phyloP scores from a whole-genome alignment of 345 rosid genomes.

The Passiflora organensis region DNA sequence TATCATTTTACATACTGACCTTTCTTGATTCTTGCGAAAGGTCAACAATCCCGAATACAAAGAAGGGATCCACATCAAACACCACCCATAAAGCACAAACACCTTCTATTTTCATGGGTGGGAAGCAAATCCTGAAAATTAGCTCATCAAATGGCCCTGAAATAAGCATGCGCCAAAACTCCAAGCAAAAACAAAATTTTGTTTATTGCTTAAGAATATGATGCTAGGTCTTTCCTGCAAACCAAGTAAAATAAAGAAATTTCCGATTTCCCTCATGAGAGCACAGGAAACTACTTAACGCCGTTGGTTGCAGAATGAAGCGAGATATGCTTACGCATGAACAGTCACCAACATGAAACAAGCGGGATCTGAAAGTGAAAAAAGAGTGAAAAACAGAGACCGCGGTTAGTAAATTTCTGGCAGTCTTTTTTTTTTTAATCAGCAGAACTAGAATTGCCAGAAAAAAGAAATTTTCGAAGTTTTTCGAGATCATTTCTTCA shows the following conservation, averaged over 20 bases:
- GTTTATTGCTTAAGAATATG: constrained; percentile 22
- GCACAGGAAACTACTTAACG: neutral
- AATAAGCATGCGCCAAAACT: too few species aligned
- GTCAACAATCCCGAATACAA: constrained; percentile 3
- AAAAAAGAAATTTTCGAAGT: neutral
- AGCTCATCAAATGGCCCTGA: neutral
- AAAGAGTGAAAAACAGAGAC: too few species aligned
- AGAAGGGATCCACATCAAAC: constrained; percentile 9
- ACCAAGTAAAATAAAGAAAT: neutral
- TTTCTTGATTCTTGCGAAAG: constrained; percentile 9
- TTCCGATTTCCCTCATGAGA: constrained; percentile 11
- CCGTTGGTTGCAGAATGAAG: constrained; percentile 4
- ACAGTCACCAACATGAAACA: constrained; percentile 7
- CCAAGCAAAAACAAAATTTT: constrained; percentile 17
- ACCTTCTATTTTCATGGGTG: constrained; percentile 7
- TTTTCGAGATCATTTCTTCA: neutral
- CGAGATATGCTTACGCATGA: constrained; percentile 1
- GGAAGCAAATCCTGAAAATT: neutral
- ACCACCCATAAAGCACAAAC: neutral
- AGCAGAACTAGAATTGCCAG: neutral
- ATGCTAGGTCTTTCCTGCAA: too few species aligned
- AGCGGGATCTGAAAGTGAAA: neutral
- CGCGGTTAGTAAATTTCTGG: neutral
- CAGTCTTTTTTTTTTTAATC: neutral
- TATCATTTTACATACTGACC: too few species aligned